Evolutionary conservation across 306 rosid genomes (phyloP).

Genomic region (Cajanus cajan): DNA sequence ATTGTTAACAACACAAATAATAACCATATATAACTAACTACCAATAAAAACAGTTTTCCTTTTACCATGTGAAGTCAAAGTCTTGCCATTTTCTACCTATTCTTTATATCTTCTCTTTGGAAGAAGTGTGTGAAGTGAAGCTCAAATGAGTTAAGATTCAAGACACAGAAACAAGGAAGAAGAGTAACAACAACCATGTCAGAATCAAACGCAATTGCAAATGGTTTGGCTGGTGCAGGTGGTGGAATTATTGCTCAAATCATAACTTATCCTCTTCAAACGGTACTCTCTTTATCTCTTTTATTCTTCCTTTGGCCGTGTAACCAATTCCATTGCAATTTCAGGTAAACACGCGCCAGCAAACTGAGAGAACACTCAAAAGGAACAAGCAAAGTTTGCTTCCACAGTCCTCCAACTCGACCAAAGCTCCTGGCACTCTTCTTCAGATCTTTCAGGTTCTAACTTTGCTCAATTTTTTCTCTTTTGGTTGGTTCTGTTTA

Average conservation of each 20-base stretch:
- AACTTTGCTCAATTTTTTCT: not conserved
- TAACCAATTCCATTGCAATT: not conserved
- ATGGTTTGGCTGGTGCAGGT: slow-evolving; percentile 85
- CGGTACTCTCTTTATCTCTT: slow-evolving; percentile 35
- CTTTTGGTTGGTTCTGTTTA: not conserved
- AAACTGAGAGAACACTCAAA: slow-evolving; percentile 74
- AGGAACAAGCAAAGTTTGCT: slow-evolving; percentile 32
- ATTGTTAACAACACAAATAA: not conserved
- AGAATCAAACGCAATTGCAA: slow-evolving; percentile 70
- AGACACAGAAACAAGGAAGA: not conserved
- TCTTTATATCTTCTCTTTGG: not conserved
- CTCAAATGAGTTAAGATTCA: not conserved
- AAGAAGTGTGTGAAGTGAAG: not conserved
- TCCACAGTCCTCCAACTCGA: slow-evolving; percentile 27
- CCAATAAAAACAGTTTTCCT: not conserved
- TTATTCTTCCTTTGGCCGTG: not conserved
- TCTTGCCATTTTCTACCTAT: not conserved
- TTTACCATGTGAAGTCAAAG: not conserved
- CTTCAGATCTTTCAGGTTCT: slow-evolving; percentile 70
- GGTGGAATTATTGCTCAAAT: slow-evolving; percentile 84
- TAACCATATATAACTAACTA: not conserved
- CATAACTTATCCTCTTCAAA: slow-evolving; percentile 82
- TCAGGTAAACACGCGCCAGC: slow-evolving; percentile 86
- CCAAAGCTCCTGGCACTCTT: slow-evolving; percentile 40
- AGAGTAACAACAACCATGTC: slow-evolving; percentile 25